Base-by-base conservation (phyloP, 2,329 filamentous ascomycete species). In the Alternaria dauci region DNA sequence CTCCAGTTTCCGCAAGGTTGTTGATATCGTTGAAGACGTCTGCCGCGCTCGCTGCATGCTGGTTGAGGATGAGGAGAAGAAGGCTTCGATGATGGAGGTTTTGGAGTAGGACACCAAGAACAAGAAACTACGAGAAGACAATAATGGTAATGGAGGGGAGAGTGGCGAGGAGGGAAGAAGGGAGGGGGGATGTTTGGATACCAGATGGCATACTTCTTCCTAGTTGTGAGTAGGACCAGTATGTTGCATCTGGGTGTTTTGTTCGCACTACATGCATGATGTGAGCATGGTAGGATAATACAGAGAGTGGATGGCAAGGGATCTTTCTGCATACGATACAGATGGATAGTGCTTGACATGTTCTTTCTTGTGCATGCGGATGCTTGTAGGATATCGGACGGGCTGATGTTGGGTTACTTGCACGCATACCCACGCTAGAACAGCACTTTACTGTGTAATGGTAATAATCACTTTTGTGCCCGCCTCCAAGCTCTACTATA, bases 1-100 rank as follows among this genome's bases (percentile, higher is more conserved):
- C 38, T 95, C 91, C 71, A 95, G 91, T 69, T 96, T 98, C 81
- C 87, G 92, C 75, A 89, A 88, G 73, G 91, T 97, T 9, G 87
- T 96, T 26, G 90, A 93, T 60, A 90, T 91, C 3, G 84, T 97
- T 69, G 86, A 89, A 66, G 83, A 86, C 20, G 86, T 92, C 16
- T 88, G 96, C 75, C 84, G 83, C 65, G 83, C 83, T 61, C 87
- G 89, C 28, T 84, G 84, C 26, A 81, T 94, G 68, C 80, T 96
- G 30, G 88, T 97, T 26, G 81, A 86, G 38, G 91, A 83, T 42
- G 74, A 79, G 52, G 76, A 78, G 61, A 80, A 81, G 71, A 80
- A 78, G 72, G 70, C 71, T 52, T 80, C 76, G 25, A 79, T 84
- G 73, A 77, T 77, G 64, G 80, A 81, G 60, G 77, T 82, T 51